A percentile compares a stretch with the other conserved stretches of the same genome.
Conservation (phyloP, 148 eudicot genomes). For the Rhododendron molle region DNA sequence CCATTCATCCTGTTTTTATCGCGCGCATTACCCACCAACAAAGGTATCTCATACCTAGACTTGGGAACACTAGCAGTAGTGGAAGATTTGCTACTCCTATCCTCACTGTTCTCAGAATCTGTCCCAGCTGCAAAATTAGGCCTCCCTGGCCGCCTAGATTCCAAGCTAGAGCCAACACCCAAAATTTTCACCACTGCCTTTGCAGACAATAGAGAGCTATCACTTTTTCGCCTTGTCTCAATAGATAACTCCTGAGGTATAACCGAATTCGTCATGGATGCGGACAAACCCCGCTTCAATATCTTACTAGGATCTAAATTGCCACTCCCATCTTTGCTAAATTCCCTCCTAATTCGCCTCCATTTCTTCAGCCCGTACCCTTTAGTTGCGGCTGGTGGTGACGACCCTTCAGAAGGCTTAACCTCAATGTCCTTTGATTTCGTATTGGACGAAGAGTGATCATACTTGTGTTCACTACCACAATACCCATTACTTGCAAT, state of each 20-base stretch:
- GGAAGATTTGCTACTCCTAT: slow-evolving; percentile 75
- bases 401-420: background rate
- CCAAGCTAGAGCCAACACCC: slow-evolving; percentile 21
- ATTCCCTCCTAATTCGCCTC: slow-evolving; percentile 61
- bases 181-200: slow-evolving; percentile 38
- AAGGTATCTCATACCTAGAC: slow-evolving; percentile 25
- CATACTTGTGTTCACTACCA: slow-evolving; percentile 15
- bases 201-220: slow-evolving; percentile 59
- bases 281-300: slow-evolving; percentile 42
- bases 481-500: slow-evolving; percentile 34
- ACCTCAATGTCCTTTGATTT: slow-evolving; percentile 15
- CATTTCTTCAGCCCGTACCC: slow-evolving; percentile 81
- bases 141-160: slow-evolving; percentile 16
- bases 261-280: slow-evolving; percentile 18
- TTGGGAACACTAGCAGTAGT: slow-evolving; percentile 66
- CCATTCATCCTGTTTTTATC: slow-evolving; percentile 32
- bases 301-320: slow-evolving; percentile 30
- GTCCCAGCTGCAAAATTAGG: slow-evolving; percentile 38
- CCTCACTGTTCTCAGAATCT: slow-evolving; percentile 65
- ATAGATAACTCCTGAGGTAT: slow-evolving; percentile 16
- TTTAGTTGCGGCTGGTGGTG: slow-evolving; percentile 31
- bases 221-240: slow-evolving; percentile 30
- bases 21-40: slow-evolving; percentile 17
- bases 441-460: background rate
- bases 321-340: slow-evolving; percentile 27